Conservation (phyloP, 2,329 filamentous ascomycete species). For the Diplocarpon mali region DNA sequence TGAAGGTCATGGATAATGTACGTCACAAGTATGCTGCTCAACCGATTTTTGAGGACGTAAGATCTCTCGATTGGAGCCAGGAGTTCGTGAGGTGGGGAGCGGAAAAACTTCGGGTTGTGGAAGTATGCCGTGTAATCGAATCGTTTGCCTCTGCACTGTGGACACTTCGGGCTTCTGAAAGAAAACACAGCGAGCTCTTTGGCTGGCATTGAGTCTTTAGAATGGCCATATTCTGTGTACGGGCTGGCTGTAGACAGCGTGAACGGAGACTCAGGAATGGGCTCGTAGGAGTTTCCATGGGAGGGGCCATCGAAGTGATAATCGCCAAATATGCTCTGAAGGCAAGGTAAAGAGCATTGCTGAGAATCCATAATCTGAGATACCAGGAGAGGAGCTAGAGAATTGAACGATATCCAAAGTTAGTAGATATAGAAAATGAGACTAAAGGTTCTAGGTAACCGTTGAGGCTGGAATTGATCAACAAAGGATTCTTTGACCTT, state of each 20-base stretch:
- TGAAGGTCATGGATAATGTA: conserved; percentile 13
- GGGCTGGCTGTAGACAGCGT: not conserved
- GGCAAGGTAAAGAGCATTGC: no score
- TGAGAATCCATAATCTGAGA: no score
- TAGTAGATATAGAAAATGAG: no score
- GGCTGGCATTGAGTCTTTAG: not conserved
- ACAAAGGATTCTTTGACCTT: no score
- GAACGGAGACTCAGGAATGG: not conserved
- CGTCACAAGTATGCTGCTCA: conserved; percentile 18
- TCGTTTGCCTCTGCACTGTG: conserved; percentile 18
- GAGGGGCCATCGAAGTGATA: no score
- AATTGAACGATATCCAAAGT: no score
- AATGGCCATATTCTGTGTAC: not conserved
- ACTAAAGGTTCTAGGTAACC: no score
- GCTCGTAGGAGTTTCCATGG: not conserved
- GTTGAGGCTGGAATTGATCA: no score
- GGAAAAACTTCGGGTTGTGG: conserved; percentile 19
- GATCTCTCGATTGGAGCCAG: conserved; percentile 17
- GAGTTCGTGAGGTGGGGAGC: conserved; percentile 18
- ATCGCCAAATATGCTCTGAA: no score
- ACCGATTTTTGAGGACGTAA: conserved; percentile 17
- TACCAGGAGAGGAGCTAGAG: no score
- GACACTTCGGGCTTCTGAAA: conserved; percentile 6
- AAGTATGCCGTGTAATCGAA: conserved; percentile 23
- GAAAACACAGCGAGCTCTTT: conserved; percentile 1